Conservation (phyloP, 352 stramenopile genomes). For the Globisporangium parvum region DNA sequence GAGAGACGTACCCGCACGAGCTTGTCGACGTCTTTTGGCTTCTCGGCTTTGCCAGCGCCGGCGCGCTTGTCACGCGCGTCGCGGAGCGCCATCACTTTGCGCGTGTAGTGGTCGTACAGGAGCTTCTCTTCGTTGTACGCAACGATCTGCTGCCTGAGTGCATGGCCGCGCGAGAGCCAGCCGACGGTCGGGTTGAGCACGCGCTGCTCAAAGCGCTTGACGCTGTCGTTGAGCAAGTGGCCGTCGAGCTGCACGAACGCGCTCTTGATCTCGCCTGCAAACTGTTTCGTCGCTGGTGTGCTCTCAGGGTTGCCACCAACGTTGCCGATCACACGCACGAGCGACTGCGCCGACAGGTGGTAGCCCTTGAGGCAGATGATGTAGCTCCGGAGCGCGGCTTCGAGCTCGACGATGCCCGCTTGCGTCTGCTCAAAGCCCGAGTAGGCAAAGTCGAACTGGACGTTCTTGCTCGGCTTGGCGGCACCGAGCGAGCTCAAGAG, state of each 20-base stretch:
- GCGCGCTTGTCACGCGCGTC: constrained; percentile 61
- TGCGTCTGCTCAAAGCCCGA: constrained; percentile 58
- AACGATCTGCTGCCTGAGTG: constrained; percentile 38
- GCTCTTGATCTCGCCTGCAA: constrained; percentile 50
- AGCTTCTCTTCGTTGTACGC: constrained; percentile 62
- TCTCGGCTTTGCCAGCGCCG: constrained; percentile 43
- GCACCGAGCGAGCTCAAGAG: constrained; percentile 59
- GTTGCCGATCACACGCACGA: constrained; percentile 54
- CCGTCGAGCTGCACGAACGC: constrained; percentile 57
- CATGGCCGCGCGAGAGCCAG: constrained; percentile 43
- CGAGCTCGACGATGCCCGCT: constrained; percentile 34
- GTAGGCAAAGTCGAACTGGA: constrained; percentile 62
- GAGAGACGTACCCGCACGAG: constrained; percentile 41
- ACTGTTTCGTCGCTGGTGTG: constrained; percentile 54
- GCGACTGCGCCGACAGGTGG: constrained; percentile 43
- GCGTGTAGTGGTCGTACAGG: constrained; percentile 75
- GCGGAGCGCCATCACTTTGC: constrained; percentile 59
- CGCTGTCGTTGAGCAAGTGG: constrained; percentile 41
- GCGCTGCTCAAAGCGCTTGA: constrained; percentile 49
- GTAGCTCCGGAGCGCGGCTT: constrained; percentile 49
- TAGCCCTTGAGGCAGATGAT: constrained; percentile 52
- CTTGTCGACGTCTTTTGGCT: constrained; percentile 70
- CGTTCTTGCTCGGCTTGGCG: constrained; percentile 71
- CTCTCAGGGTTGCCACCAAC: constrained; percentile 28
- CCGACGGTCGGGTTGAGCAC: constrained; percentile 49